Conservation (phyloP, 192 early-diverging fungal genomes). For the Coemansia sp. region DNA sequence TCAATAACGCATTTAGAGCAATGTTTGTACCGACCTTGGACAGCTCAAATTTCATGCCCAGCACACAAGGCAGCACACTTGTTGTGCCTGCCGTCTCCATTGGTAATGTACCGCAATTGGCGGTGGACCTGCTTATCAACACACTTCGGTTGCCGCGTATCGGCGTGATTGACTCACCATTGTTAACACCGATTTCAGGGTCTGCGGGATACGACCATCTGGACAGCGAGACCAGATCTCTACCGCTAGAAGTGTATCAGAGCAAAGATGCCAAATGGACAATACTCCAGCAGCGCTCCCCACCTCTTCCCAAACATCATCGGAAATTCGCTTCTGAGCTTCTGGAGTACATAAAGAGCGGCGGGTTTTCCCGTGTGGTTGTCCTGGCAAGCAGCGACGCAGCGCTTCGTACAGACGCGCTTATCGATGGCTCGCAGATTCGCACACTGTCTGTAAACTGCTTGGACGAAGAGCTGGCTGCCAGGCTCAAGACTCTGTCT, state of each 20-base stretch:
- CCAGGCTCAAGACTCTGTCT: conserved; percentile 24
- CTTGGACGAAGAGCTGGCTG: conserved; percentile 33
- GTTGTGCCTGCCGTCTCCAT: conserved; percentile 68
- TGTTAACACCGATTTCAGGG: conserved; percentile 63
- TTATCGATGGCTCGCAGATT: conserved; percentile 58
- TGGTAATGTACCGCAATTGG: conserved; percentile 76
- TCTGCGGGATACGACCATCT: conserved; percentile 47
- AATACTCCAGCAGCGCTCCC: conserved; percentile 70
- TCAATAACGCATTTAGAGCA: too few species aligned
- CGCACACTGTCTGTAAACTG: conserved; percentile 55
- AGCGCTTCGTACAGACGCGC: conserved; percentile 59
- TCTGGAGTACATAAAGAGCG: conserved; percentile 56
- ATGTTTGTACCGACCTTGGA: neutral
- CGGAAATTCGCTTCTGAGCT: conserved; percentile 56
- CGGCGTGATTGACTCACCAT: conserved; percentile 62
- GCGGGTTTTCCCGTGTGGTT: conserved; percentile 59
- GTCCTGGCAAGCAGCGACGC: conserved; percentile 71
- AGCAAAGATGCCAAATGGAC: conserved; percentile 65
- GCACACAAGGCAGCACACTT: conserved; percentile 33
- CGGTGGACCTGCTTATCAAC: conserved; percentile 67
- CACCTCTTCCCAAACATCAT: conserved; percentile 56
- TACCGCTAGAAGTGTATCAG: conserved; percentile 64
- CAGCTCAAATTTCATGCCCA: neutral
- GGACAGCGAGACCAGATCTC: conserved; percentile 5
- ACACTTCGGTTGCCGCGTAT: conserved; percentile 61